Evolutionary conservation across 176 grass and related monocot species (phyloP).

Genomic region (Oryza nivara): DNA sequence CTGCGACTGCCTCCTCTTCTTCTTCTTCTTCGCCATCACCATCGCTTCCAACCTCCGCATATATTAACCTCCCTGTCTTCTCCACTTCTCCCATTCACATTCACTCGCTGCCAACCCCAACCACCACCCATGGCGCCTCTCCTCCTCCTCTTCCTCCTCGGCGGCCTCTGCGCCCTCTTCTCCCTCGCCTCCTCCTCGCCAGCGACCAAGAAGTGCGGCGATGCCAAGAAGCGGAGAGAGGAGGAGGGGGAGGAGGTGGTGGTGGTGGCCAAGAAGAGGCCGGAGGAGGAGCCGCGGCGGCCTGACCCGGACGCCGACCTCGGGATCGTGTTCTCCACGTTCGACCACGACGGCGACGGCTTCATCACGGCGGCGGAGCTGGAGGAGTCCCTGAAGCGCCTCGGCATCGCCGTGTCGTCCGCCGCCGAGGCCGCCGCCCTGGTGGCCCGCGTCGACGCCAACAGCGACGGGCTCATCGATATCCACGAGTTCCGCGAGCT

Average conservation of each 20-base stretch:
- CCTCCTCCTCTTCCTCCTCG: constrained; percentile 56
- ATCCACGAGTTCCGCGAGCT: constrained; percentile 82
- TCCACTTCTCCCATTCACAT: too few relatives aligned
- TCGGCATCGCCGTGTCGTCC: constrained; percentile 63
- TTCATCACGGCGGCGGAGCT: constrained; percentile 83
- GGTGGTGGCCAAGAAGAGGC: not conserved
- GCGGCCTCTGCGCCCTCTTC: constrained; percentile 55
- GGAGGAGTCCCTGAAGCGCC: constrained; percentile 68
- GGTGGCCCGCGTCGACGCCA: constrained; percentile 72
- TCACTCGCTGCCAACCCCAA: not conserved
- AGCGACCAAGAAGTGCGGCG: constrained; percentile 40
- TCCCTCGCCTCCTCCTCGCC: constrained; percentile 27
- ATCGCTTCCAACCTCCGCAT: constrained; percentile 9
- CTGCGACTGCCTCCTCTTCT: not conserved
- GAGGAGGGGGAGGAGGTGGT: too few relatives aligned
- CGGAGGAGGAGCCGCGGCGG: not conserved
- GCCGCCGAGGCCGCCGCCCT: constrained; percentile 48
- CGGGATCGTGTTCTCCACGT: constrained; percentile 73
- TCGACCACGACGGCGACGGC: constrained; percentile 89
- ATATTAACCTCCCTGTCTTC: constrained; percentile 7
- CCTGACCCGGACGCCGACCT: constrained; percentile 40
- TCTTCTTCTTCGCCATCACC: not conserved
- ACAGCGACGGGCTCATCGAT: constrained; percentile 88
- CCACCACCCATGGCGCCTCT: constrained; percentile 52
- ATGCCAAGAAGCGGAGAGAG: not conserved